A percentile compares a stretch with the other conserved stretches of the same genome.
Conservation (phyloP, 257 asterid species). For the Solanum chmielewskii region DNA sequence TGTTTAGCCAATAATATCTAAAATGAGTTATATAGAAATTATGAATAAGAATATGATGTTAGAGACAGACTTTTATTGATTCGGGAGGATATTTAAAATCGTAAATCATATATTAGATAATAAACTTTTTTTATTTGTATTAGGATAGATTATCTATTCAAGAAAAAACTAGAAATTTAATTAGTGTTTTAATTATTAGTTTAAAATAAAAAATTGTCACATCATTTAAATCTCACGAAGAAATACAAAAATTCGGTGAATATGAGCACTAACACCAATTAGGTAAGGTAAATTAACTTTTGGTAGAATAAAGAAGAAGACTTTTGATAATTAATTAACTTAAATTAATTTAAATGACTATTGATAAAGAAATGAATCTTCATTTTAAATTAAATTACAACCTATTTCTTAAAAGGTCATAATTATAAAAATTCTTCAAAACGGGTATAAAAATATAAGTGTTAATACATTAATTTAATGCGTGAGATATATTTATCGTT, state of each 20-base stretch:
- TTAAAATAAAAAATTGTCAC: not conserved
- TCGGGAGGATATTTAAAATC: not conserved
- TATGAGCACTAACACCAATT: not conserved
- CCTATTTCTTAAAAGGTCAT: too few relatives aligned
- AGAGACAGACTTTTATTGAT: not conserved
- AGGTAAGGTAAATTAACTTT: not conserved
- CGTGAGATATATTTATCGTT: too few relatives aligned
- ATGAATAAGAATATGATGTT: not conserved
- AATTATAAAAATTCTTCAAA: too few relatives aligned
- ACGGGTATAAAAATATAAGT: too few relatives aligned
- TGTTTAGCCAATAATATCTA: not conserved
- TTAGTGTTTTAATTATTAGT: not conserved
- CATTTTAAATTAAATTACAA: too few relatives aligned
- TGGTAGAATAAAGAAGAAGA: too few relatives aligned
- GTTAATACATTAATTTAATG: too few relatives aligned
- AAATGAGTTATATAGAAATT: not conserved
- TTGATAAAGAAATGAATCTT: too few relatives aligned
- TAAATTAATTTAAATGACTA: not conserved
- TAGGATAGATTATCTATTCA: too few relatives aligned
- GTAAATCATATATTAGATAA: not conserved
- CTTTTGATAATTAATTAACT: too few relatives aligned
- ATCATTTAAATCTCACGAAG: not conserved
- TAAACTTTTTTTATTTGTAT: too few relatives aligned
- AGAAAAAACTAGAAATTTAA: too few relatives aligned
- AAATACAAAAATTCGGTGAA: not conserved